phyloP scores from a whole-genome alignment of 306 rosid species.

The Cucurbita argyrosperma region DNA sequence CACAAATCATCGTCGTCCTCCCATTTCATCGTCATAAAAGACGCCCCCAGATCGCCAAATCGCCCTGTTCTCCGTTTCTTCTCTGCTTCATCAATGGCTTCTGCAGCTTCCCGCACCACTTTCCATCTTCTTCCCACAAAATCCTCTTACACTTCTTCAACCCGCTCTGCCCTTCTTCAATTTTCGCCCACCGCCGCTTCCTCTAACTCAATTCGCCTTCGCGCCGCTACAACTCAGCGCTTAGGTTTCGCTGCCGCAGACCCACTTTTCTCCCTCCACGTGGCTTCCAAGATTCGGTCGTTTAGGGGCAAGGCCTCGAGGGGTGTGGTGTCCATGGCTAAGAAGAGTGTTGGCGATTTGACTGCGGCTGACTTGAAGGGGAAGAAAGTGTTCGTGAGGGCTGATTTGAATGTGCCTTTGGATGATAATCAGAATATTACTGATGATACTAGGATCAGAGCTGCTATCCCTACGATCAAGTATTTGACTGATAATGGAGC shows the following conservation, averaged over 20 bases:
- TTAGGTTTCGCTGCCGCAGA: slow-evolving; percentile 68
- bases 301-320: slow-evolving; percentile 30
- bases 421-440: slow-evolving; percentile 83
- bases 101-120: slow-evolving; percentile 50
- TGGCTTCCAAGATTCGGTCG: slow-evolving; percentile 43
- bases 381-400: slow-evolving; percentile 81
- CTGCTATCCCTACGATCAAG: slow-evolving; percentile 91
- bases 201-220: slow-evolving; percentile 31
- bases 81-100: slow-evolving; percentile 43
- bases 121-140: slow-evolving; percentile 52
- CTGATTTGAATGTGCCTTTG: slow-evolving; percentile 85
- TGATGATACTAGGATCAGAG: slow-evolving; percentile 88
- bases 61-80: neutral
- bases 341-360: slow-evolving; percentile 87
- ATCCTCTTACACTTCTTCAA: slow-evolving; percentile 24
- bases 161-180: slow-evolving; percentile 32
- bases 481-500: slow-evolving; percentile 71
- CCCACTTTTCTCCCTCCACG: slow-evolving; percentile 45
- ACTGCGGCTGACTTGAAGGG: slow-evolving; percentile 58
- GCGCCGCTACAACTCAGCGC: slow-evolving; percentile 36
- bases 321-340: slow-evolving; percentile 69
- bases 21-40: slow-evolving; percentile 6
- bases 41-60: neutral
- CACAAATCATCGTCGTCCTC: slow-evolving; percentile 8
- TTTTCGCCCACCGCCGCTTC: slow-evolving; percentile 28